A percentile compares a stretch with the other conserved stretches of the same genome.
Conservation (phyloP, 176 grass and related monocot species). For the Oryza rufipogon region DNA sequence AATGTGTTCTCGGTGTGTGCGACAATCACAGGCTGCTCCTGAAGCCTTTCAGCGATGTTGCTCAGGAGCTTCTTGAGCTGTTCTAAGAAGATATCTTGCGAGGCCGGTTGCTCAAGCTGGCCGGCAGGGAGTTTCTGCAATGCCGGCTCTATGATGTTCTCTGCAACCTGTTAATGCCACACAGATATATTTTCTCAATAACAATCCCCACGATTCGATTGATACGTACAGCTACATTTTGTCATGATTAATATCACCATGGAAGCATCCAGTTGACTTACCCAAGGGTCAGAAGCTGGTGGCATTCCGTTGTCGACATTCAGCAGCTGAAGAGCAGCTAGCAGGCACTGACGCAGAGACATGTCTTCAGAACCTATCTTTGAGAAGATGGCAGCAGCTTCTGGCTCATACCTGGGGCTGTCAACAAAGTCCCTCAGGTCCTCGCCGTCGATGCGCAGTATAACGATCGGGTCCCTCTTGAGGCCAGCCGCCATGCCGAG, state of each 20-base stretch:
- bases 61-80: constrained; percentile 63
- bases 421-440: constrained; percentile 77
- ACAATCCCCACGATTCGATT: neutral
- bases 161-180: constrained; percentile 47
- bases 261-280: constrained; percentile 27
- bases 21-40: constrained; percentile 82
- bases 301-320: constrained; percentile 84
- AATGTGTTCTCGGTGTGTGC: constrained; percentile 82
- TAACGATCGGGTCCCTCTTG: constrained; percentile 91
- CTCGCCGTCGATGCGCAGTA: constrained; percentile 89
- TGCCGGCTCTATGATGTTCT: constrained; percentile 63
- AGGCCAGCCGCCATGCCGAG: constrained; percentile 89
- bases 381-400: constrained; percentile 60
- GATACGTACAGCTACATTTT: neutral
- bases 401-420: constrained; percentile 54
- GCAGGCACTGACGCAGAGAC: constrained; percentile 55
- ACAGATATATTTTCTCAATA: neutral
- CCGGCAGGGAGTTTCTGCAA: constrained; percentile 44
- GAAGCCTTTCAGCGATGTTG: constrained; percentile 45
- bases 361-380: constrained; percentile 34
- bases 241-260: neutral
- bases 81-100: constrained; percentile 56
- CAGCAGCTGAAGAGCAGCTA: constrained; percentile 57
- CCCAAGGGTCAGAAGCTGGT: constrained; percentile 76
- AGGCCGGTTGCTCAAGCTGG: constrained; percentile 51